phyloP scores from a whole-genome alignment of 495 filamentous ascomycete genomes.

The Annulohypoxylon maeteangense region DNA sequence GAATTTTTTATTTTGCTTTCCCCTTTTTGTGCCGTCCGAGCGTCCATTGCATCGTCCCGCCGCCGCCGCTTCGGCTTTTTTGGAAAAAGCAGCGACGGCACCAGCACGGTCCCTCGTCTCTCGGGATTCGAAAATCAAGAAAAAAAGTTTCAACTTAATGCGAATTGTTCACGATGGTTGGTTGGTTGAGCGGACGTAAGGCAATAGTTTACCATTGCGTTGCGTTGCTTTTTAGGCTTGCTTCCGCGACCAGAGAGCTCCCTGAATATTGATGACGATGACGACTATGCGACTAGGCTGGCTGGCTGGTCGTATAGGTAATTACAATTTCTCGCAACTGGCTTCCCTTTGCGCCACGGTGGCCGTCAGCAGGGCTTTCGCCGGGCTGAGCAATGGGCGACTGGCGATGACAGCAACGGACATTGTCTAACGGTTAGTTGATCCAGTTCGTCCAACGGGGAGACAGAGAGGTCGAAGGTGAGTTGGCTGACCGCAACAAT shows the following conservation, averaged over 20 bases:
- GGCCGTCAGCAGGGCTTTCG: conserved; percentile 32
- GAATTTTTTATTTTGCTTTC: too few species aligned
- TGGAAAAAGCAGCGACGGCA: conserved; percentile 1
- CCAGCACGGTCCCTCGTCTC: not conserved
- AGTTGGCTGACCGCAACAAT: conserved; percentile 46
- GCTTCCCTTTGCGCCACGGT: conserved; percentile 41
- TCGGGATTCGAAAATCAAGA: conserved; percentile 24
- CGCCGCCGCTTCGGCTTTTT: not conserved
- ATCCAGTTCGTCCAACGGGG: conserved; percentile 11
- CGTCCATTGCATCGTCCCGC: not conserved
- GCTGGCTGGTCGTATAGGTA: conserved; percentile 27
- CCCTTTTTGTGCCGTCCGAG: conserved; percentile 31
- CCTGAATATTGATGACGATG: conserved; percentile 25
- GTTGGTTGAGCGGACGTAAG: not conserved
- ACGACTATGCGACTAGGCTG: too few species aligned
- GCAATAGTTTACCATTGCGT: conserved; percentile 28
- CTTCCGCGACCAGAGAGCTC: not conserved
- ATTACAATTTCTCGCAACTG: conserved; percentile 36
- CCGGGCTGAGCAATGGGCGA: conserved; percentile 25
- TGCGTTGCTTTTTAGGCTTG: conserved; percentile 18
- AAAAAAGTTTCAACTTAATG: conserved; percentile 13
- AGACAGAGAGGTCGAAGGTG: conserved; percentile 23
- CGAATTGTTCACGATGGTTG: conserved; percentile 11
- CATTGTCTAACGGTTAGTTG: conserved; percentile 27
- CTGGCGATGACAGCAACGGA: not conserved